phyloP scores from a whole-genome alignment of 306 rosid genomes.

The Dicorynia guianensis region DNA sequence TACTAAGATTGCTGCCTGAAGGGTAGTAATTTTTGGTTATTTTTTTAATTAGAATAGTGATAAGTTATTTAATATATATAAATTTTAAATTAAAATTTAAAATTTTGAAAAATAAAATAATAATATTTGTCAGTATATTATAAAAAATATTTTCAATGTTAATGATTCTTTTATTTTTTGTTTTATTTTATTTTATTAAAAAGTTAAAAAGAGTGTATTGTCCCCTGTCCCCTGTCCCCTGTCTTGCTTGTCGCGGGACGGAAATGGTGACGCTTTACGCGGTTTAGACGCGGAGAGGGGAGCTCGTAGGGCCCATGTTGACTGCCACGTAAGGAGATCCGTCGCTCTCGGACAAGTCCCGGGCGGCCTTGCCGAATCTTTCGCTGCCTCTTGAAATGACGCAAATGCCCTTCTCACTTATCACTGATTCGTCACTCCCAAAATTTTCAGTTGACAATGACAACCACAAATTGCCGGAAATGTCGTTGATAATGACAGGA shows the following conservation, averaged over 20 bases:
- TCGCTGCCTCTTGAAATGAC: background rate
- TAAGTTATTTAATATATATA: background rate
- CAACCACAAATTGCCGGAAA: background rate
- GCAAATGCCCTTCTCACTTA: background rate
- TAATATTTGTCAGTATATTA: too few relatives aligned
- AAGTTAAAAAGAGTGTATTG: too few relatives aligned
- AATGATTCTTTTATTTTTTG: too few relatives aligned
- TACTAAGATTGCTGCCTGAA: too few relatives aligned
- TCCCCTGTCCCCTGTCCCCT: too few relatives aligned
- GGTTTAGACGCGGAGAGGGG: slow-evolving; percentile 50
- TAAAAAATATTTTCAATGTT: too few relatives aligned
- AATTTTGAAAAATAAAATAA: too few relatives aligned
- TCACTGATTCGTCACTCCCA: background rate
- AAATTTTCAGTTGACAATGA: background rate
- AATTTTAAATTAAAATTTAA: too few relatives aligned
- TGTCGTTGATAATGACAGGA: background rate
- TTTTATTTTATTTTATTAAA: background rate
- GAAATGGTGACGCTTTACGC: slow-evolving; percentile 24
- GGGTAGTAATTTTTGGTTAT: too few relatives aligned
- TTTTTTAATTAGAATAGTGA: too few relatives aligned
- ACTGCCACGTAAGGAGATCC: slow-evolving; percentile 29
- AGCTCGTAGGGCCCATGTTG: slow-evolving; percentile 18
- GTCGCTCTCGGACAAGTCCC: background rate
- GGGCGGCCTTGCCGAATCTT: slow-evolving; percentile 31
- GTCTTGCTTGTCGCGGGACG: background rate